Base-by-base conservation (phyloP, 768 basidiomycete genomes). In the Trichaptum fuscoviolaceum region DNA sequence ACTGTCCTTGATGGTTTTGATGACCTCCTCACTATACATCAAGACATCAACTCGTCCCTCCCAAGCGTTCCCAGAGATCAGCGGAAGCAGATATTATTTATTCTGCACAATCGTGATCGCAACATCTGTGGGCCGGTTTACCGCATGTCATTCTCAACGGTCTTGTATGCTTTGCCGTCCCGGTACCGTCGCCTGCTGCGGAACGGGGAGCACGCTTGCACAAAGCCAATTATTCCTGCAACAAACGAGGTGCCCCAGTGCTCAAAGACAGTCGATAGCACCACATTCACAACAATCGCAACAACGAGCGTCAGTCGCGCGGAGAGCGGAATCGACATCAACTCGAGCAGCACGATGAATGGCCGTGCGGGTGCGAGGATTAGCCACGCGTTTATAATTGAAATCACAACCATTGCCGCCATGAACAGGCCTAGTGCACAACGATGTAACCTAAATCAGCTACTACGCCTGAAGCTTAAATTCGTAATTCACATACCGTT, bases 81-180 rank as follows among this genome's bases (percentile, higher is more conserved):
- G 35, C 17, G n/a, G n/a, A n/a, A n/a, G n/a, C n/a, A n/a, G n/a
- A n/a, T n/a, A n/a, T n/a, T n/a, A n/a, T n/a, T n/a, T n/a, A n/a
- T n/a, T n/a, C n/a, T n/a, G n/a, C n/a, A n/a, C 35, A 7, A 36
- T 17, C 17, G 35, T 7, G 35, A 36, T 36, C 58, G 7, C 58
- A 20, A 20, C 58, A 34, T 61, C 59, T 15, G 23, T 24, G 20
- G 35, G 35, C 35, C 35, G 35, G 12, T 52, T 34, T 71, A 72
- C 63, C 77, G 76, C 87, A 89, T 86, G 35, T 86, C 88, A 24
- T 88, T 86, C 71, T 94, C 92, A 1, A 99, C 87, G 9, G 84
- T 81, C 77, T 95, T 96, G 83, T 99, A 99, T 63, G 84, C 77
- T 74, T 94, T 94, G 5, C 89, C 90, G 17, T 86, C 86, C 60